Conservation (phyloP, 1,284 basidiomycete genomes). For the Tilletia indica region DNA sequence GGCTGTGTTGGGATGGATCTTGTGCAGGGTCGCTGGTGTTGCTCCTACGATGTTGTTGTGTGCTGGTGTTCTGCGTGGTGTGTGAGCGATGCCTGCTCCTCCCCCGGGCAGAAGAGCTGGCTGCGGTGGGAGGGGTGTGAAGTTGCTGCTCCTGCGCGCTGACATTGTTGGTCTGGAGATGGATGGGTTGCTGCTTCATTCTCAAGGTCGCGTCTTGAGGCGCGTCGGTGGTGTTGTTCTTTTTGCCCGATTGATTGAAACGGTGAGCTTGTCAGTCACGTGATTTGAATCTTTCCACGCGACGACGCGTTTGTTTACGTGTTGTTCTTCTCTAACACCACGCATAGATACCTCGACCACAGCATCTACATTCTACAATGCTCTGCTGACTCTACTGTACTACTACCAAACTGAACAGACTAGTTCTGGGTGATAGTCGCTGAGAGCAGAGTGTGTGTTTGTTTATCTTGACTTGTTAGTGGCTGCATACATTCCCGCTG, state of each 20-base stretch:
- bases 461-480: no score
- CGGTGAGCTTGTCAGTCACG: background rate
- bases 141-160: slow-evolving; percentile 13
- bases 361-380: no score
- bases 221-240: slow-evolving; percentile 6
- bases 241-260: background rate
- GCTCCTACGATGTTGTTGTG: background rate
- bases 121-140: slow-evolving; percentile 12
- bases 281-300: background rate
- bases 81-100: slow-evolving; percentile 9
- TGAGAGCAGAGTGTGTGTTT: no score
- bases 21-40: background rate
- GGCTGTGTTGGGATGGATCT: background rate
- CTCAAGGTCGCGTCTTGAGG: background rate
- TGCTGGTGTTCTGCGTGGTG: slow-evolving; percentile 4
- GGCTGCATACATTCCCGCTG: no score
- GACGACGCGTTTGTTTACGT: no score
- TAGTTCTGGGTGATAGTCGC: no score
- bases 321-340: no score
- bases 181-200: background rate
- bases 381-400: no score
- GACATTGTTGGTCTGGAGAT: background rate
- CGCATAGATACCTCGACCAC: no score
- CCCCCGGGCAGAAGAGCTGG: slow-evolving; percentile 1
- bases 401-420: no score